Evolutionary conservation across 176 grass and related monocot species (phyloP).

Genomic region (Saccharum spontaneum): DNA sequence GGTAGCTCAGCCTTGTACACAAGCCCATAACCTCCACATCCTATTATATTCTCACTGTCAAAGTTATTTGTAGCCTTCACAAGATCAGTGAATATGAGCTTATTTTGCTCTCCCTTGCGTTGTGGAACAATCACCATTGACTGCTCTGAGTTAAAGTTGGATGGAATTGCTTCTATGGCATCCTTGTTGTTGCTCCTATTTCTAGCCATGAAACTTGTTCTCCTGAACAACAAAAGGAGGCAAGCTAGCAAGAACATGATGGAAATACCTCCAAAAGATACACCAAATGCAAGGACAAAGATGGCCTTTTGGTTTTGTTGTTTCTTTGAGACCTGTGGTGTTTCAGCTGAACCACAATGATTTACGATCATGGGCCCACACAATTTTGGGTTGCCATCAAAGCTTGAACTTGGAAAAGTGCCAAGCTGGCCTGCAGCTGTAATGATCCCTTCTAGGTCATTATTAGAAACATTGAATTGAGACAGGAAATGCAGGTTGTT

Average conservation of each 20-base stretch:
- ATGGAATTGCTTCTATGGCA: neutral
- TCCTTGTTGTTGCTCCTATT: neutral
- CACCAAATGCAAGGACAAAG: conserved; percentile 36
- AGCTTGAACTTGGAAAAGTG: conserved; percentile 51
- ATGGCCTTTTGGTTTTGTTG: neutral
- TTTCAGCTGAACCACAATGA: conserved; percentile 14
- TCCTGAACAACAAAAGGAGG: conserved; percentile 6
- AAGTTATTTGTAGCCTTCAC: conserved; percentile 70
- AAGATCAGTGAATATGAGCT: conserved; percentile 42
- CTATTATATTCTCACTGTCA: conserved; percentile 63
- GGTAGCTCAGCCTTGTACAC: conserved; percentile 70
- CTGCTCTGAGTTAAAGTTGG: conserved; percentile 26
- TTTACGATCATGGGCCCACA: conserved; percentile 44
- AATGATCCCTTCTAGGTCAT: conserved; percentile 49
- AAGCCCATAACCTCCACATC: conserved; percentile 62
- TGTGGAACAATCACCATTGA: conserved; percentile 26
- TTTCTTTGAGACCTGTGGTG: neutral
- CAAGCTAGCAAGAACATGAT: conserved; percentile 37
- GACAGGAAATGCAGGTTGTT: conserved; percentile 48
- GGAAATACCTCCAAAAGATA: conserved; percentile 34
- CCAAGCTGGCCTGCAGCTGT: conserved; percentile 43
- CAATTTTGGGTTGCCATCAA: conserved; percentile 49
- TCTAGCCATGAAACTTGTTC: neutral
- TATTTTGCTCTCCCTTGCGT: conserved; percentile 9
- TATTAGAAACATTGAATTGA: conserved; percentile 46